Conservation (phyloP, 345 rosid genomes). For the Eucalyptus dawsonii region DNA sequence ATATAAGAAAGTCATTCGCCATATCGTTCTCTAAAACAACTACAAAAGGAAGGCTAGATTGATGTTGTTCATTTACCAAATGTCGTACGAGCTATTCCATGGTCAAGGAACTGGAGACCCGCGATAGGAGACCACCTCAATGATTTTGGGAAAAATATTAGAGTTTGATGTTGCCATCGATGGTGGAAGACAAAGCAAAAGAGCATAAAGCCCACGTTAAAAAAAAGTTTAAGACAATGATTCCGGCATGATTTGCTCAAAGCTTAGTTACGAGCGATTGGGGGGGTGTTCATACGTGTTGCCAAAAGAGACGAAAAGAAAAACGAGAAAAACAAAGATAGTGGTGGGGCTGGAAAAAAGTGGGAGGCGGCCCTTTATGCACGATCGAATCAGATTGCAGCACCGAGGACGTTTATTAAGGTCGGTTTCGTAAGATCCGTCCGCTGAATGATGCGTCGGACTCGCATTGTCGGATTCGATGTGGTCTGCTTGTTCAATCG, state of each 20-base stretch:
- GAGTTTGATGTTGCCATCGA: background rate
- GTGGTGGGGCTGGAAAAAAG: background rate
- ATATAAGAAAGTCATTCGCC: no score
- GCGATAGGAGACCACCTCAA: background rate
- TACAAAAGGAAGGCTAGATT: no score
- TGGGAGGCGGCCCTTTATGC: background rate
- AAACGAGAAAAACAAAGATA: background rate
- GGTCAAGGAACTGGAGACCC: no score
- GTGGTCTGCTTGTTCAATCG: background rate
- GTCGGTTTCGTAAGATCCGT: background rate
- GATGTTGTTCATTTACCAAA: no score
- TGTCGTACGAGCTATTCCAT: rapidly evolving
- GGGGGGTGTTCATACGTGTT: background rate
- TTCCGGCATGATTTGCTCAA: background rate
- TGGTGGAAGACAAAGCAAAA: background rate
- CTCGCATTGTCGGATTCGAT: background rate
- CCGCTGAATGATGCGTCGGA: background rate
- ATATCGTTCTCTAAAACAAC: no score
- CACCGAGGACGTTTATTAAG: background rate
- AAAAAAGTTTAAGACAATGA: background rate
- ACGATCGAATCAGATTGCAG: background rate
- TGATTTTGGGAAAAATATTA: background rate
- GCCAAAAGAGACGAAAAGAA: background rate
- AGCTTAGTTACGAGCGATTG: background rate
- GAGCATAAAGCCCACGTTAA: background rate